Evolutionary conservation across 2,329 filamentous ascomycete genomes (phyloP).

Genomic region (Clonostachys sp.): DNA sequence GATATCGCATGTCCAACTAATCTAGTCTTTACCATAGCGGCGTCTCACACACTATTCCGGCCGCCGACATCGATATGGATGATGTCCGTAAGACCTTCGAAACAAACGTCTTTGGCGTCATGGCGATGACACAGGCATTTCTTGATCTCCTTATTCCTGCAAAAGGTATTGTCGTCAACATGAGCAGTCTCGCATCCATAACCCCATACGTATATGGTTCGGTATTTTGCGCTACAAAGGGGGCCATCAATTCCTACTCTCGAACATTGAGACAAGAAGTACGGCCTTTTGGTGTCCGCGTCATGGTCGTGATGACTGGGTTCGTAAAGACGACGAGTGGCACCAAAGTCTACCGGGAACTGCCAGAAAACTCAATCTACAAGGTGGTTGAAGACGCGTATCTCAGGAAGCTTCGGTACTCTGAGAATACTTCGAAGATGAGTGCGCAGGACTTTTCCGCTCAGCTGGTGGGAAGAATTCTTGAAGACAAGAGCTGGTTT

Average conservation of each 20-base stretch:
- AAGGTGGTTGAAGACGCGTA: slow-evolving; percentile 27
- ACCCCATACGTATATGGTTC: slow-evolving; percentile 48
- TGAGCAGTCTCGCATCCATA: slow-evolving; percentile 45
- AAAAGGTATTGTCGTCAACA: slow-evolving; percentile 48
- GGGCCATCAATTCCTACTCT: slow-evolving; percentile 46
- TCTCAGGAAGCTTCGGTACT: too few species aligned
- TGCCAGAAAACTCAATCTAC: slow-evolving; percentile 44
- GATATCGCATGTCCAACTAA: too few species aligned
- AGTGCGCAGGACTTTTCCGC: too few species aligned
- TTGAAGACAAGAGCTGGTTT: too few species aligned
- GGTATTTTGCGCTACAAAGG: slow-evolving; percentile 52
- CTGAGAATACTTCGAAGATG: too few species aligned
- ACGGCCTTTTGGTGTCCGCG: slow-evolving; percentile 47
- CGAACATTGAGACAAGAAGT: slow-evolving; percentile 49
- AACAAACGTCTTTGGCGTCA: slow-evolving; percentile 53
- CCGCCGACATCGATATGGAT: slow-evolving; percentile 44
- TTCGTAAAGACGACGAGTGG: slow-evolving; percentile 48
- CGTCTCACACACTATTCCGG: slow-evolving; percentile 44
- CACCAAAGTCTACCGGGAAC: slow-evolving; percentile 26
- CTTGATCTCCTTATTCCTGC: slow-evolving; percentile 41
- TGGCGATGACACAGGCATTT: slow-evolving; percentile 50
- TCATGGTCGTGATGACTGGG: slow-evolving; percentile 52
- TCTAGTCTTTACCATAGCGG: slow-evolving; percentile 25
- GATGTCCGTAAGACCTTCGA: slow-evolving; percentile 51
- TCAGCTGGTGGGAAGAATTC: too few species aligned